Evolutionary conservation across 345 rosid genomes (phyloP).

Genomic region (Nephelium lappaceum): DNA sequence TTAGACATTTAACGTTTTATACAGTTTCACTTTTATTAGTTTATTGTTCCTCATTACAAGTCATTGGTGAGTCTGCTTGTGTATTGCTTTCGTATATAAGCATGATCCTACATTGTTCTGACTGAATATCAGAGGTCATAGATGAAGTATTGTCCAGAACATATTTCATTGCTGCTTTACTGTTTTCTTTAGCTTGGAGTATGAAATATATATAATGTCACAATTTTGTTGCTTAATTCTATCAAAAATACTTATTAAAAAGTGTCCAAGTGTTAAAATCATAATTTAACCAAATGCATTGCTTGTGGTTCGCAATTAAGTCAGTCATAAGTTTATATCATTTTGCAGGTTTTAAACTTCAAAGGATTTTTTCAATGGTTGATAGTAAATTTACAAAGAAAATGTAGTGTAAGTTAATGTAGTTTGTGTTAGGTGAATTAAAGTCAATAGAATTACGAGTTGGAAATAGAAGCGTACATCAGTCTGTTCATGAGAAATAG

Average conservation of each 20-base stretch:
- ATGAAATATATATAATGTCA: not conserved
- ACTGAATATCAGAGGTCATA: not conserved
- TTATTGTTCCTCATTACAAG: not conserved
- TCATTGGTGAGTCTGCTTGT: not conserved
- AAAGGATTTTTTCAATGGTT: not conserved
- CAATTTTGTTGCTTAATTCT: not conserved
- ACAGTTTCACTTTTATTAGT: not conserved
- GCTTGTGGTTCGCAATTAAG: not conserved
- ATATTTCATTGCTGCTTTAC: not conserved
- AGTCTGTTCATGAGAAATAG: not conserved
- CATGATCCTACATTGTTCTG: not conserved
- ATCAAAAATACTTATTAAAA: not conserved
- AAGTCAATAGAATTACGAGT: not conserved
- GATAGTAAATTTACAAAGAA: not conserved
- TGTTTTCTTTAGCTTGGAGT: not conserved
- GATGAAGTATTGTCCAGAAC: not conserved
- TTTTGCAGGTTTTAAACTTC: not conserved
- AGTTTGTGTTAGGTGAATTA: not conserved
- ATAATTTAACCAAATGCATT: not conserved
- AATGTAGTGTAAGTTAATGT: not conserved
- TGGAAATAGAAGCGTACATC: not conserved
- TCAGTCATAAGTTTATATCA: no score
- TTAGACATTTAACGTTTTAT: not conserved
- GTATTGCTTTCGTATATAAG: not conserved
- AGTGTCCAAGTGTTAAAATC: not conserved